A percentile compares a stretch with the other conserved stretches of the same genome.
Conservation (phyloP, 441 rosid genomes). For the Brassica balearica region DNA sequence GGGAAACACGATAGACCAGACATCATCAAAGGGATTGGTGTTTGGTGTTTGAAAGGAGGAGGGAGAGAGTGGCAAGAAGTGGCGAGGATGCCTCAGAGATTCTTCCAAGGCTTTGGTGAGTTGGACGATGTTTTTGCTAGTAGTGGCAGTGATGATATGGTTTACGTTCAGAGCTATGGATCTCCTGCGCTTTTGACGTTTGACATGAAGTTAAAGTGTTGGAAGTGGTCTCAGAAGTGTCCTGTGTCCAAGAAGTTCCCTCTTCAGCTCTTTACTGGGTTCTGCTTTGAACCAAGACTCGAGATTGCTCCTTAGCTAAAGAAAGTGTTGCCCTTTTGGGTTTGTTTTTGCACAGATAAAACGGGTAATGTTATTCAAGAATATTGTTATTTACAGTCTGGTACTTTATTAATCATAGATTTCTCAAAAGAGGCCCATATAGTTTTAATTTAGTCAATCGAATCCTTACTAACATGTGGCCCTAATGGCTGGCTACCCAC, state of each 20-base stretch:
- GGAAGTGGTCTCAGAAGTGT: constrained; percentile 91
- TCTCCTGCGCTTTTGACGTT: constrained; percentile 75
- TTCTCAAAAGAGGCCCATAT: neutral
- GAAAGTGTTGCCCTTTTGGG: constrained; percentile 6
- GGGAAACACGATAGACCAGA: constrained; percentile 87
- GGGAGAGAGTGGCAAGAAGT: constrained; percentile 83
- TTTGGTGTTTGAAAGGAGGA: constrained; percentile 73
- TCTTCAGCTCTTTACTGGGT: constrained; percentile 92
- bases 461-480: constrained; percentile 31
- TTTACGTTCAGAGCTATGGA: constrained; percentile 92
- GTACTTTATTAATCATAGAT: constrained; percentile 12
- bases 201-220: constrained; percentile 65
- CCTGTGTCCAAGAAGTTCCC: constrained; percentile 94
- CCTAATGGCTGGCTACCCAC: neutral
- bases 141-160: constrained; percentile 76
- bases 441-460: neutral
- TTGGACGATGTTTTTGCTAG: constrained; percentile 94
- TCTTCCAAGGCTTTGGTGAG: constrained; percentile 94
- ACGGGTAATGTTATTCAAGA: neutral
- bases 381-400: constrained; percentile 24
- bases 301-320: constrained; percentile 62
- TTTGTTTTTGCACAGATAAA: neutral
- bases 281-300: constrained; percentile 92
- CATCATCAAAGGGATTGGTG: constrained; percentile 90
- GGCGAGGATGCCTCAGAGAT: constrained; percentile 87